Evolutionary conservation across 331 rosid species (phyloP).

Genomic region (Spiraea crenata): DNA sequence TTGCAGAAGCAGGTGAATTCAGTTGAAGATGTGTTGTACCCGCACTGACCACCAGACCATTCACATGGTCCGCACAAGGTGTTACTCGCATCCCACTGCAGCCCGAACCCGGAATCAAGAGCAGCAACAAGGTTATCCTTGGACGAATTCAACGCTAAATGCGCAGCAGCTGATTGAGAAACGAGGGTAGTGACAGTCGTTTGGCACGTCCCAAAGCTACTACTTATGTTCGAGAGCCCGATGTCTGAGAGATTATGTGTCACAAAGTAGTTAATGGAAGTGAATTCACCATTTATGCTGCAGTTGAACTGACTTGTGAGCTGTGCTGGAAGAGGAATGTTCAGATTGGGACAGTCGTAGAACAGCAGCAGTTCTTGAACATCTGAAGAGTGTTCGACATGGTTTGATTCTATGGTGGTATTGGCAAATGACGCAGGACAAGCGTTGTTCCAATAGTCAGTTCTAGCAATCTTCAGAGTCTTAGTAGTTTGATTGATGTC

Average conservation of each 20-base stretch:
- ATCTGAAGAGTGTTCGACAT: not conserved
- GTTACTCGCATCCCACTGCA: slow-evolving; percentile 26
- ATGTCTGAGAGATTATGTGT: not conserved
- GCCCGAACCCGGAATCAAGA: slow-evolving; percentile 25
- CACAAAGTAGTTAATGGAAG: slow-evolving; percentile 14
- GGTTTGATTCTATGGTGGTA: not conserved
- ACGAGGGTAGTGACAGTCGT: not conserved
- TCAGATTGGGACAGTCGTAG: slow-evolving; percentile 18
- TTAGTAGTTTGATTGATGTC: not conserved
- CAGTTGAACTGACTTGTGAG: slow-evolving; percentile 27
- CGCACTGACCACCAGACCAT: slow-evolving; percentile 42
- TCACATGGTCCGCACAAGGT: slow-evolving; percentile 40
- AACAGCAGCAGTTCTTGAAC: slow-evolving; percentile 21
- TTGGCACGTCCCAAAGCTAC: not conserved
- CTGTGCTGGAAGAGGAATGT: not conserved
- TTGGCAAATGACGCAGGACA: not conserved
- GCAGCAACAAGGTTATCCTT: not conserved
- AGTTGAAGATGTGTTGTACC: slow-evolving; percentile 17
- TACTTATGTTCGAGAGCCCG: not conserved
- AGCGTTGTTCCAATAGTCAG: slow-evolving; percentile 16
- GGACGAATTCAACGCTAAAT: not conserved
- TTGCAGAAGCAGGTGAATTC: slow-evolving; percentile 33
- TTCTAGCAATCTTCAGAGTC: not conserved
- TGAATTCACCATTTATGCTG: not conserved
- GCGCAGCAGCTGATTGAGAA: slow-evolving; percentile 12